These are phyloP conservation scores for Cenchrus fungigraminus DNA, from an alignment of 176 grass and related monocot species.

Conservation along the genomic window DNA sequence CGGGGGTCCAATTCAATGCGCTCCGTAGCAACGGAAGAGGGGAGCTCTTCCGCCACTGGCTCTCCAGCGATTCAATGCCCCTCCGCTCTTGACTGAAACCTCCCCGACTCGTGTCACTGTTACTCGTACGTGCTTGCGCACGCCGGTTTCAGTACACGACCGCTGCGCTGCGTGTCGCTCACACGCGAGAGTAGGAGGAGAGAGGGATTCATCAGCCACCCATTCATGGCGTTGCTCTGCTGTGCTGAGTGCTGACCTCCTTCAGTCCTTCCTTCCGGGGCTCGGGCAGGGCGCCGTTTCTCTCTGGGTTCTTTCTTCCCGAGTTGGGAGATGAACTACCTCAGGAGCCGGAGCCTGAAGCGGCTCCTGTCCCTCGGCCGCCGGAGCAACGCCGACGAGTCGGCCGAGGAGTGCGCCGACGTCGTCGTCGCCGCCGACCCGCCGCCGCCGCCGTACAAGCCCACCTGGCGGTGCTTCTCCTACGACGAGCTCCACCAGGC, in stretches of 20 bases:
- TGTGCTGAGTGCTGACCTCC: not conserved
- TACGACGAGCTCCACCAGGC: slow-evolving; percentile 64
- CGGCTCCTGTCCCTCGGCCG: slow-evolving; percentile 62
- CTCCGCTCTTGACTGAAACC: slow-evolving; percentile 15
- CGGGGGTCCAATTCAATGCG: slow-evolving; percentile 36
- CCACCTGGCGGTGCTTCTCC: slow-evolving; percentile 80
- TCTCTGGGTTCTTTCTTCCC: no score
- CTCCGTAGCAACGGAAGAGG: not conserved
- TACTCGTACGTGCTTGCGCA: slow-evolving; percentile 13
- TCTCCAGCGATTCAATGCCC: slow-evolving; percentile 8
- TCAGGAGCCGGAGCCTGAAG: slow-evolving; percentile 74
- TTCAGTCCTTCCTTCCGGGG: no score
- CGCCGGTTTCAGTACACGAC: slow-evolving; percentile 6
- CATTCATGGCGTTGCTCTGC: not conserved
- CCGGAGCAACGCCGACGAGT: slow-evolving; percentile 51
- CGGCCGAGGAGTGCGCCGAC: slow-evolving; percentile 31
- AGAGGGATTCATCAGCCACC: not conserved
- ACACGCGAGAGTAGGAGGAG: not conserved
- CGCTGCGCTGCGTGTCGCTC: not conserved
- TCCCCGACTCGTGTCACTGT: not conserved
- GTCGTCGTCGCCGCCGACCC: slow-evolving; percentile 3
- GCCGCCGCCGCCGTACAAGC: slow-evolving; percentile 40
- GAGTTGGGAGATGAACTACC: slow-evolving; percentile 34
- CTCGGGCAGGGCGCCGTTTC: not conserved
- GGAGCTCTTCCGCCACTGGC: not conserved